Evolutionary conservation across 2,329 filamentous ascomycete genomes (phyloP), one percentile per base, ranked within the genome.

Genomic region (Fusarium temperatum): DNA sequence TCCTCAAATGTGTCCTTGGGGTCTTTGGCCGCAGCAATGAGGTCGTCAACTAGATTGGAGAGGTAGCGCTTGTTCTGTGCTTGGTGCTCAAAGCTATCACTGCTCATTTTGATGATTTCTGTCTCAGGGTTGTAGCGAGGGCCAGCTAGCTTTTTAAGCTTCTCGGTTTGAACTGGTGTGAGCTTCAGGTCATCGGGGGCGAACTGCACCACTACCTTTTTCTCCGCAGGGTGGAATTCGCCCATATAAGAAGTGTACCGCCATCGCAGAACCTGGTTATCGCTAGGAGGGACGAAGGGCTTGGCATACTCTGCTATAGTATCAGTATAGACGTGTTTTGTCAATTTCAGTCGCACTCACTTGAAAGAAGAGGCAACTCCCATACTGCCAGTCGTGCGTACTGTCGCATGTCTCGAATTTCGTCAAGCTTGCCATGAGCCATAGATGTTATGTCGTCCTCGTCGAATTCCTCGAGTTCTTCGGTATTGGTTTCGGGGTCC

Each of bases 1-100:
- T 99, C 96, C 74, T 91, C 91, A 78, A 98, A 98, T 17, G 89
- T 93, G 76, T 99, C 96, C 42, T 85, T 89, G 30, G 88, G 86
- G 80, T 98, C 92, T 86, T 91, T 93, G 66, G 95, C 94, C 80
- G 94, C 91, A 12, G 85, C 86, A 67, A 99, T 84, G 74, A 99
- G 85, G 56, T 87, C 89, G 72, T 92, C 87, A 56, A 98, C 89
- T 55, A 94, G 83, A 78, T 97, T 94, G 60, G 91, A 92, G 28
- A 99, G 87, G 81, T 96, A 96, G n/a, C 94, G 91, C 88, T 98
- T 99, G 86, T 99, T 99, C 85, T 98, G 95, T 24, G 95, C 94
- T 80, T 94, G 93, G 63, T 95, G 93, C 80, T 94, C 91, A 82
- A 93, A 97, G 80, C 92, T 91, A 83, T 98, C 96, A 84, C 93